phyloP scores from a whole-genome alignment of 2,329 filamentous ascomycete genomes.

The Pseudocercospora cruenta region DNA sequence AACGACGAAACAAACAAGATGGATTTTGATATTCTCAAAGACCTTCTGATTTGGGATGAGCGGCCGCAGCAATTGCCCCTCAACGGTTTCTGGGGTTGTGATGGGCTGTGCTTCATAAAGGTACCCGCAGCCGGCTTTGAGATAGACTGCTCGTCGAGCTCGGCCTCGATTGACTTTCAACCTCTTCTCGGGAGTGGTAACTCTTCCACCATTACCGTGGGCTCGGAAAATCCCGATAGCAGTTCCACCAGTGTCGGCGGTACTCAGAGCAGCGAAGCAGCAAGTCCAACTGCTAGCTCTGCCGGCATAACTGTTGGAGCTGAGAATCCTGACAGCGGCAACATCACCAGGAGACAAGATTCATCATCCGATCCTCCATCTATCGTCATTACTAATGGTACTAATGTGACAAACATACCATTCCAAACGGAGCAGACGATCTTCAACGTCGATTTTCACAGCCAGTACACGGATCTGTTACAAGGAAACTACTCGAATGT shows the following conservation, averaged over 20 bases:
- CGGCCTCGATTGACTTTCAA: neutral
- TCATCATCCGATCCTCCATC: neutral
- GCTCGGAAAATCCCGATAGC: neutral
- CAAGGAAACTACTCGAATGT: neutral
- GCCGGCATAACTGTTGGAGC: neutral
- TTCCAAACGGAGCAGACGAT: neutral
- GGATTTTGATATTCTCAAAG: neutral
- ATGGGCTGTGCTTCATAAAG: conserved; percentile 20
- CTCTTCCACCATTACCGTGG: neutral
- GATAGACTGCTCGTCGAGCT: conserved; percentile 20
- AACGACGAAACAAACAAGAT: neutral
- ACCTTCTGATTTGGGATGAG: conserved; percentile 4
- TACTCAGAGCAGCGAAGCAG: neutral
- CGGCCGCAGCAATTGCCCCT: neutral
- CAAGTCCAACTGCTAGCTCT: neutral
- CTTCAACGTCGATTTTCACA: neutral
- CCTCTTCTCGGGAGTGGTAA: neutral
- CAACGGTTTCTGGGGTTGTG: conserved; percentile 11
- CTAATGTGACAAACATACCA: neutral
- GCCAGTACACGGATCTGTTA: neutral
- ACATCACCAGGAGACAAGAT: neutral
- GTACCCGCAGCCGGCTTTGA: conserved; percentile 26
- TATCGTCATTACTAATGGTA: neutral
- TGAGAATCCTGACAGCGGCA: neutral
- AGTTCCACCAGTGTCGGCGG: conserved; percentile 7